Conservation (phyloP, 2,329 filamentous ascomycete species). For the Chrysoporthe deuterocubensis region DNA sequence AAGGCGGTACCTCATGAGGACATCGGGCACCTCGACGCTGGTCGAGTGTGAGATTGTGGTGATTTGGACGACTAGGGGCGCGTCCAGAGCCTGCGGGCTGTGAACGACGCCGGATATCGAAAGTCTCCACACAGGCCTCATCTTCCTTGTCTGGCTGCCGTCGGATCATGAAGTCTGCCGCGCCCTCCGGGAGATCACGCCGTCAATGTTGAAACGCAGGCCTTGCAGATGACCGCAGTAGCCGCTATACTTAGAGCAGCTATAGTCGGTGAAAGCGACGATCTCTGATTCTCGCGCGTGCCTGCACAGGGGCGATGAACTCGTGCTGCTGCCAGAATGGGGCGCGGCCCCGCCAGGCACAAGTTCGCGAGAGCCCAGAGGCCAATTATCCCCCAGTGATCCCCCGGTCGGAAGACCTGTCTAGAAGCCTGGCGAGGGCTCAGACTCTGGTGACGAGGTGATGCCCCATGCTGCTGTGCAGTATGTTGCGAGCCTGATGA, state of each 20-base stretch:
- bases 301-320: background rate
- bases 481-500: constrained; percentile 1
- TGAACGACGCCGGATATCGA: background rate
- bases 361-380: constrained; percentile 9
- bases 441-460: background rate
- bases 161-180: background rate
- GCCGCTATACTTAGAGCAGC: background rate
- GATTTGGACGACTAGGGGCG: background rate
- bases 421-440: constrained; percentile 1
- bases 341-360: background rate
- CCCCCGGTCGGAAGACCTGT: background rate
- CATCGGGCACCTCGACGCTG: background rate
- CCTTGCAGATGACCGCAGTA: constrained; percentile 15
- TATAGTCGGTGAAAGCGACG: constrained; percentile 5
- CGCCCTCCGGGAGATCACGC: constrained; percentile 12
- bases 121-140: background rate
- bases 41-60: background rate
- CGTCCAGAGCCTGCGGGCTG: background rate
- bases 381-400: background rate
- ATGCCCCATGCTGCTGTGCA: background rate
- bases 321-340: constrained; percentile 8
- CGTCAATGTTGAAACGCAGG: constrained; percentile 11
- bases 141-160: background rate
- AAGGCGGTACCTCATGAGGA: background rate
- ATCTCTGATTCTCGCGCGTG: background rate